Conservation (phyloP, 2,329 filamentous ascomycete genomes). For the Fusarium keratoplasticum region DNA sequence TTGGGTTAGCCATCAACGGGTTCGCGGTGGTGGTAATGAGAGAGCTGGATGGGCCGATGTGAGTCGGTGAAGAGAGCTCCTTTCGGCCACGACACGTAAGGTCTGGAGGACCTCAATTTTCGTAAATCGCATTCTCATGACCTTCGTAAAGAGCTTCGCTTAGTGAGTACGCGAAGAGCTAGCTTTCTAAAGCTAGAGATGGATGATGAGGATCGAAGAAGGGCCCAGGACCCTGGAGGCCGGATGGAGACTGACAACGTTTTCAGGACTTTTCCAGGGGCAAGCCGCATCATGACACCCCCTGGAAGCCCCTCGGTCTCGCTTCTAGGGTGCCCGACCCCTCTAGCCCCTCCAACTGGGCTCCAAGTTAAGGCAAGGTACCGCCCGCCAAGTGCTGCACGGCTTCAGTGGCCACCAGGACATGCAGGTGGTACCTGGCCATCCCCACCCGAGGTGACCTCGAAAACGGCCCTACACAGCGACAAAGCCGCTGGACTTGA, state of each 20-base stretch:
- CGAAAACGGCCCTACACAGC: constrained; percentile 31
- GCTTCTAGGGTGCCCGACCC: background rate
- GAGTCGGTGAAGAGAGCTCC: constrained; percentile 1
- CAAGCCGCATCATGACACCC: constrained; percentile 8
- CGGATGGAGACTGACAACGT: background rate
- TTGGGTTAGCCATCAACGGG: constrained; percentile 1
- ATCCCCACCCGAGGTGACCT: constrained; percentile 24
- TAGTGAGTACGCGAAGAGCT: constrained; percentile 9
- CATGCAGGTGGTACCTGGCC: constrained; percentile 29
- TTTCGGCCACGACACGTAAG: background rate
- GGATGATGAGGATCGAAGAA: constrained; percentile 11
- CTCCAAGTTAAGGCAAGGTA: constrained; percentile 29
- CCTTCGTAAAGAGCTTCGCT: constrained; percentile 17
- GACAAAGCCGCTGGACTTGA: constrained; percentile 27
- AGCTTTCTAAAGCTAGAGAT: background rate
- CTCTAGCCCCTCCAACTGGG: constrained; percentile 14
- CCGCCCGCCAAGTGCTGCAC: constrained; percentile 18
- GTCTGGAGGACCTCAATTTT: background rate
- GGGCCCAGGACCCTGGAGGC: constrained; percentile 5
- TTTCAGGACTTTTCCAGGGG: constrained; percentile 9
- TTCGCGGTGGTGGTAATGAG: constrained; percentile 2
- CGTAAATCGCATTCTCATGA: constrained; percentile 3
- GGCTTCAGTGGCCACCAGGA: constrained; percentile 11
- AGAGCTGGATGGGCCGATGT: background rate
- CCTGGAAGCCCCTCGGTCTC: constrained; percentile 2